Percentiles rank a stretch among this genome's conserved stretches.
These are phyloP conservation scores for Penicillium concentricum DNA, from an alignment of 2,329 filamentous ascomycete genomes.

Conservation along the genomic window DNA sequence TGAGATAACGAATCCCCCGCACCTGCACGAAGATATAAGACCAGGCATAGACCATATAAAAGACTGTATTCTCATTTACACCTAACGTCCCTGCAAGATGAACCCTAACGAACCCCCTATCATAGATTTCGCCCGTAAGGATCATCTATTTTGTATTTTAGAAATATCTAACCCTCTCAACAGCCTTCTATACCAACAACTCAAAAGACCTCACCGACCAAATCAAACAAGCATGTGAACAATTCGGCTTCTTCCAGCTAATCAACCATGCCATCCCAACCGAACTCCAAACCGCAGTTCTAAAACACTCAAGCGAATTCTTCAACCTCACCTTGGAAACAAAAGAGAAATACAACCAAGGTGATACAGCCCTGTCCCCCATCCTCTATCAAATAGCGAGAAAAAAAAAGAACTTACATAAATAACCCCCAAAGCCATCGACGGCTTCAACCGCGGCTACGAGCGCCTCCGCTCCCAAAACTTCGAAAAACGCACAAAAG, in stretches of 20 bases:
- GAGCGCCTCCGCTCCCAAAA: constrained; percentile 28
- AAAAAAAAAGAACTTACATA: background rate
- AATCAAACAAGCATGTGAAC: constrained; percentile 45
- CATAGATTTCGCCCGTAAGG: constrained; percentile 1
- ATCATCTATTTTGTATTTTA: background rate
- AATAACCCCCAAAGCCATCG: constrained; percentile 4
- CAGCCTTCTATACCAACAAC: constrained; percentile 1
- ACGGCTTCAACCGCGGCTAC: constrained; percentile 23
- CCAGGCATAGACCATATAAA: background rate
- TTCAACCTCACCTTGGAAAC: constrained; percentile 44
- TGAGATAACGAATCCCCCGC: background rate
- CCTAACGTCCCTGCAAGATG: background rate
- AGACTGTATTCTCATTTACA: background rate
- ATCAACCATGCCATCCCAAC: constrained; percentile 48
- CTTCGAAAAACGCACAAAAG: constrained; percentile 23
- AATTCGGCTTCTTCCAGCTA: constrained; percentile 56
- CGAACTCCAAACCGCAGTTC: constrained; percentile 41
- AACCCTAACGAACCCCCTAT: background rate
- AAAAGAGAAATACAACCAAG: constrained; percentile 25
- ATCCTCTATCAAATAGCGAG: background rate
- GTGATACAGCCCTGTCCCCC: background rate
- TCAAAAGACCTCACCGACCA: constrained; percentile 27
- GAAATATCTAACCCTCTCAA: background rate
- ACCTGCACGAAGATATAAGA: background rate
- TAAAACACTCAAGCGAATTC: constrained; percentile 46